Conservation (phyloP, 768 basidiomycete genomes). For the Mycena haematopus region DNA sequence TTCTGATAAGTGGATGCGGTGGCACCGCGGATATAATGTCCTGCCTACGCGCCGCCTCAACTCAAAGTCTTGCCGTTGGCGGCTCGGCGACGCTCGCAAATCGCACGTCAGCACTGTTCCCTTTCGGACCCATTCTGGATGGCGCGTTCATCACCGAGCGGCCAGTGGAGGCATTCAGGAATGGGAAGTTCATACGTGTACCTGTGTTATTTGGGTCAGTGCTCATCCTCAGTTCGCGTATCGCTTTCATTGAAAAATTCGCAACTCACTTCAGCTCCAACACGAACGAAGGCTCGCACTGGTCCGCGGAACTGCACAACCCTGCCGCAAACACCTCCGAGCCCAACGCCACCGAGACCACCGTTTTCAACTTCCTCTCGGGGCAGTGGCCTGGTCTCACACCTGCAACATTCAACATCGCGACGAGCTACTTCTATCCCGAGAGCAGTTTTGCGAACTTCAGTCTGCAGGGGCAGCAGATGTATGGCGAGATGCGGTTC, state of each 20-base stretch:
- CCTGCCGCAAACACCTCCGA: neutral
- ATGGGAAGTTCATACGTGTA: neutral
- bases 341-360: neutral
- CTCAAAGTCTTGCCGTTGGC: neutral
- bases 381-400: neutral
- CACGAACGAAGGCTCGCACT: neutral
- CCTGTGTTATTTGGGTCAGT: neutral
- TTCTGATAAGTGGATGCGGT: neutral
- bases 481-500: conserved; percentile 19
- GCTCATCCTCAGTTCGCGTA: neutral
- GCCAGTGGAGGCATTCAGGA: conserved; percentile 2
- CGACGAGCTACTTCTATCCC: neutral
- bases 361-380: neutral
- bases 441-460: neutral
- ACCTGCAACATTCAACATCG: neutral
- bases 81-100: neutral
- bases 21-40: neutral
- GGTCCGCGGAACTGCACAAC: neutral
- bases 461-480: conserved; percentile 18
- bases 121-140: neutral
- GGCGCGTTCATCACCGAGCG: neutral
- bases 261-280: neutral
- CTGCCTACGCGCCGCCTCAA: neutral
- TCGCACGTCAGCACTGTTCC: neutral
- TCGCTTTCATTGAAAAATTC: neutral